Base-by-base conservation (phyloP, 139 green algal species). In the Chlorella ohadii region DNA sequence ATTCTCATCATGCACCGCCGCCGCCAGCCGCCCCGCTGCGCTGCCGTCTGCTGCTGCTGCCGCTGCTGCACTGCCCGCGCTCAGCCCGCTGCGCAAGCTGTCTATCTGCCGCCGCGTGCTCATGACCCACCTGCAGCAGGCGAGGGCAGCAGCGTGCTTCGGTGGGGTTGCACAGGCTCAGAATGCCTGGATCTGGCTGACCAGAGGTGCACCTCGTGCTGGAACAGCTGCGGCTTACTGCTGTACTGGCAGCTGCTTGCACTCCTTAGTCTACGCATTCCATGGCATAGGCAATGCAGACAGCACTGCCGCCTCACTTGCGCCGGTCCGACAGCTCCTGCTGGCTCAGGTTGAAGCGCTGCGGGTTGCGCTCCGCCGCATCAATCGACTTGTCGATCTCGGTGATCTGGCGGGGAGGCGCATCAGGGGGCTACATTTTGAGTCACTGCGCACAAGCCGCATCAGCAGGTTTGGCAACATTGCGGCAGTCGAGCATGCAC, bases 301-400 rank as follows among this genome's bases (percentile, higher is more conserved):
- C 51, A 59, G 9, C 44, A 22, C 51, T 13, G 15, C 51, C 3
- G 51, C 51, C 44, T 59, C 51, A 59, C 65, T 91, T 88, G 13
- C 91, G 76, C 34, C 94, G 84, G 63, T 87, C 89, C 28, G 68
- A 84, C 28, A 97, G 89, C 84, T 98, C 94, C 44, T 92, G 88
- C 13, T 88, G 88, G 1, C 87, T 93, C 2, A 98, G 84, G 44
- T 92, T 92, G 84, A 98, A 98, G 9, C 91, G 88, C 63, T 88
- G 65, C 64, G 93, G 93, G 79, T 97, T 93, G 78, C 91, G 91
- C 39, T 95, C 91, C 57, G 94, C 94, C 1, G 91, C 82, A 63
- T 95, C 91, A 31, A 97, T 90, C 6, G 94, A 92, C 31, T 89
- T 93, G 23, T 94, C 88, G 61, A 98, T 90, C 78, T 98, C 93